Base-by-base conservation (phyloP, 257 asterid genomes). In the Nicotiana paniculata region DNA sequence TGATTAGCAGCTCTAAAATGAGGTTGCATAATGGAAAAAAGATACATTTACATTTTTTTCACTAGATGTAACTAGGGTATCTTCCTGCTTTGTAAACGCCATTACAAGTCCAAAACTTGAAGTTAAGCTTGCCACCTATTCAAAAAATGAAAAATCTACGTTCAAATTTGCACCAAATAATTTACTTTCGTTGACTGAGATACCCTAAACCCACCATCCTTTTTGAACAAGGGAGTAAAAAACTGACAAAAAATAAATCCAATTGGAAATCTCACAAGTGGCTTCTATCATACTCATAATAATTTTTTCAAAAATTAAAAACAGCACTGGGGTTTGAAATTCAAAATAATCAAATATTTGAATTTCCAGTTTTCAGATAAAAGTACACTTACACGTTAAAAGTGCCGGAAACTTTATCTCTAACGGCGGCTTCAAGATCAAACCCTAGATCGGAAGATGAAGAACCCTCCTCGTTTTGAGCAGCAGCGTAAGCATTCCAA, bases 361-460 rank as follows among this genome's bases (percentile, higher is more conserved):
- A 35, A 68, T 37, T 68, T 46, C 18, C 43, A 74, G 2, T 2
- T 46, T 46, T 57, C 37, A 21, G 1, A 24, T 26, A 24, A 51
- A 9, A 51, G 57, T 51, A 51, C 48, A 43, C 94, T 91, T 89
- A 94, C 97, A 91, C 93, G 84, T 88, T 84, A 88, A 94, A 93
- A 67, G 97, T 93, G 79, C 97, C 92, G 17, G 96, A 28, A 39
- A 94, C 96, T 87, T 87, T 92, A 79, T 93, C 93, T 82, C 90
- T 92, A 24, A 92, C 96, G 10, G 98, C 98, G 28, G 98, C 92
- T 88, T 95, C 98, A 79, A 95, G 91, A 87, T 95, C 98, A 77
- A 93, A 92, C 2, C 88, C 90, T 9, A 84, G 32, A 28, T 77
- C 79, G 18, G 93, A 89, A 6, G 93, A 85, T 26, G 91, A 83